Conservation (phyloP, 306 rosid species). For the Quercus variabilis region DNA sequence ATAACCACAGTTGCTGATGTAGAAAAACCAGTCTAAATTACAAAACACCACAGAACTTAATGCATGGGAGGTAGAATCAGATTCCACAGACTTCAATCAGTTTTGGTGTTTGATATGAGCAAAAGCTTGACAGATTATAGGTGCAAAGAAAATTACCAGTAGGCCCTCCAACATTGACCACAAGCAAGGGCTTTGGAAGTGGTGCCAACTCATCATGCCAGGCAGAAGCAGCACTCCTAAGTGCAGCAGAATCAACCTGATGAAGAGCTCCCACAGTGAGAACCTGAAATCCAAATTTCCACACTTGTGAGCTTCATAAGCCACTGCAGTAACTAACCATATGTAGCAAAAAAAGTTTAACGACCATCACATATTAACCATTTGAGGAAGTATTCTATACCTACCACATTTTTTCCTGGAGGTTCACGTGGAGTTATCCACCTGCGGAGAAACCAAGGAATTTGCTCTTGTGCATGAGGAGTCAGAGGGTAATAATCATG, state of each 20-base stretch:
- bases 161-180: slow-evolving; percentile 89
- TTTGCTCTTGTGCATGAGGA: slow-evolving; percentile 59
- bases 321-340: slow-evolving; percentile 7
- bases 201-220: slow-evolving; percentile 74
- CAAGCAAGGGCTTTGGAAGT: slow-evolving; percentile 82
- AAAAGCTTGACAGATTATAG: background rate
- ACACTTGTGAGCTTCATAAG: slow-evolving; percentile 21
- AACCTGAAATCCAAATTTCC: slow-evolving; percentile 40
- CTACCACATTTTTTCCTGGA: slow-evolving; percentile 77
- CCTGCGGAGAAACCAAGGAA: slow-evolving; percentile 73
- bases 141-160: slow-evolving; percentile 46
- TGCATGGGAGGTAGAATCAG: background rate
- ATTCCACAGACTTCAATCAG: slow-evolving; percentile 2
- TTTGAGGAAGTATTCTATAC: slow-evolving; percentile 28
- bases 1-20: slow-evolving; percentile 7
- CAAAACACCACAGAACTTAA: background rate
- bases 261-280: slow-evolving; percentile 97
- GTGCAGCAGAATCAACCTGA: slow-evolving; percentile 75
- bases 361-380: background rate
- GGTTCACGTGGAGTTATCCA: slow-evolving; percentile 89
- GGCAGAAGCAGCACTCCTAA: slow-evolving; percentile 63
- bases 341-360: background rate
- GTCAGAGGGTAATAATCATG: slow-evolving; percentile 87
- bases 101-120: background rate
- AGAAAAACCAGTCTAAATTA: background rate